phyloP scores from a whole-genome alignment of 1,284 basidiomycete species.

The Ceratobasidium sp. region DNA sequence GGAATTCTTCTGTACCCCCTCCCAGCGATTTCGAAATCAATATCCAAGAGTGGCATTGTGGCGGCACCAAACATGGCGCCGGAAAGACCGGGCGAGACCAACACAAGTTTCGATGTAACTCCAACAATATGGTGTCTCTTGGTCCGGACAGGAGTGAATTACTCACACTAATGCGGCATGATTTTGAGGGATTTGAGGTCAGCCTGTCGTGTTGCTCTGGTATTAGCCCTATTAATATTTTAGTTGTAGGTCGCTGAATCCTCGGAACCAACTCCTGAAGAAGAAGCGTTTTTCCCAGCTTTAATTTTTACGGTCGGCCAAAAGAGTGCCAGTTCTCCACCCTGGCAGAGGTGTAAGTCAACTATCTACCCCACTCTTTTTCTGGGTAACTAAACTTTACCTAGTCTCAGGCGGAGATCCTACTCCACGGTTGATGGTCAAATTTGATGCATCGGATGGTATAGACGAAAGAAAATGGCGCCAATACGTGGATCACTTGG shows the following conservation, averaged over 20 bases:
- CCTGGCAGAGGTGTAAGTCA: conserved; percentile 6
- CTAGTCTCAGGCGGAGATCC: neutral
- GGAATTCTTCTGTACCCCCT: no score
- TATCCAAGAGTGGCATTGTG: conserved; percentile 37
- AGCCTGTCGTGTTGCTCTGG: neutral
- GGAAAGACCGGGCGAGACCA: neutral
- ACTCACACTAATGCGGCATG: neutral
- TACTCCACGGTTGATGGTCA: neutral
- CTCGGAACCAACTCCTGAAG: neutral
- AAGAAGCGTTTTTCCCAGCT: neutral
- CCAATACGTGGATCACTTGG: neutral
- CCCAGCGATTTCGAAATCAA: neutral
- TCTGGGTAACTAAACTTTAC: no score
- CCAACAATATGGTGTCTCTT: neutral
- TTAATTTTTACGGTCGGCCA: neutral
- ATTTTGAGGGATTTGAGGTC: conserved; percentile 18
- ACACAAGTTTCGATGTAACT: neutral
- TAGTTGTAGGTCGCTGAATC: conserved; percentile 13
- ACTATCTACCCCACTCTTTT: neutral
- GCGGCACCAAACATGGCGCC: neutral
- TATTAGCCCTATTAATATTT: neutral
- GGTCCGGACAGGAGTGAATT: neutral
- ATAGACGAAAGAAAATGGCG: conserved; percentile 3
- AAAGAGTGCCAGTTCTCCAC: neutral
- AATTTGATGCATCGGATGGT: neutral